Evolutionary conservation across 1,139 yeast genomes (phyloP), one percentile per base, ranked within the genome.

Genomic region (Candida labiduridarum): DNA sequence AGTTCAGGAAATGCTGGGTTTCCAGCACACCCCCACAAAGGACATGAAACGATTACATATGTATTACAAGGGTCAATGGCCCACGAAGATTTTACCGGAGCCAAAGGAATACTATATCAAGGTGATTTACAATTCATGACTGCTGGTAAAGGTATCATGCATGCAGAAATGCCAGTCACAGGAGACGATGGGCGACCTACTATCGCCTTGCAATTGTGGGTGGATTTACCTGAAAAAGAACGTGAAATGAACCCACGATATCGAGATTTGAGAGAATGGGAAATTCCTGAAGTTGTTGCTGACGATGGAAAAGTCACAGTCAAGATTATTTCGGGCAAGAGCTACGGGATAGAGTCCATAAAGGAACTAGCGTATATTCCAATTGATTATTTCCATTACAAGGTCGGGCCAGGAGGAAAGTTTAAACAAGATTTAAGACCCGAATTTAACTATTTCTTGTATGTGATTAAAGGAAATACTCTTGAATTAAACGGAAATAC

Each of bases 91-190:
- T 90, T 90, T 71, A 89, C 96, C 2, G 97, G 96, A 0, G 75
- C 86, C 31, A 79, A 81, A 51, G 97, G 97, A 49, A 77, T 89
- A 18, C 72, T 91, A 50, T 80, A 83, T 52, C 85, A 91, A 18
- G 97, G 97, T 47, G 97, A 91, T 64, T 74, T 91, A 58, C 97
- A 91, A 70, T 90, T 91, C 65, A 91, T 91, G 96, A 91, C 97
- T 50, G 97, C 97, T 7, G 97, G 97, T 50, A 82, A 79, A 58
- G 97, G 96, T 49, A 83, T 90, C 42, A 89, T 89, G 38, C 96
- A 90, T 62, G 81, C 91, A 4, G 96, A 89, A 62, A 87, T 89
- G 83, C 96, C 96, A 10, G 82, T 87, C 30, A 75, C 77, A 36
- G 77, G 76, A 57, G 74, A 76, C 8, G 83, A 82, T 56, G 87